These are phyloP conservation scores for Protostelium mycophagum DNA, from an alignment of 78 protist genomes.

Conservation along the genomic window DNA sequence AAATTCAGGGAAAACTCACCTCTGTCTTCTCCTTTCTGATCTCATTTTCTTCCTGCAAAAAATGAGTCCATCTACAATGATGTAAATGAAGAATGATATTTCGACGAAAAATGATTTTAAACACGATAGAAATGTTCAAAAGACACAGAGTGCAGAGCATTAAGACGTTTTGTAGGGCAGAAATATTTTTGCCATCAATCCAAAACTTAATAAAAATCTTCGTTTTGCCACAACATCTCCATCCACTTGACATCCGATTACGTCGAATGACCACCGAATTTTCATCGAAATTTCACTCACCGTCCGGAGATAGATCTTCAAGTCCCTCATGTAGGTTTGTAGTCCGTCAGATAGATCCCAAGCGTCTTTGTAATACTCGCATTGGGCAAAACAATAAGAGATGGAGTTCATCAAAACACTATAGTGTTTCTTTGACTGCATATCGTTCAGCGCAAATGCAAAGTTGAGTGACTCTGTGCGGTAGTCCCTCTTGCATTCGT, in stretches of 20 bases:
- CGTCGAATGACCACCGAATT: not conserved
- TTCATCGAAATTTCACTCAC: not conserved
- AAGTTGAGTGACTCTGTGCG: not conserved
- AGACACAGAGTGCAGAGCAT: too few relatives aligned
- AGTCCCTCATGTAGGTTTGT: not conserved
- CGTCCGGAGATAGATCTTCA: not conserved
- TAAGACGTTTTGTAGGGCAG: too few relatives aligned
- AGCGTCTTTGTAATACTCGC: not conserved
- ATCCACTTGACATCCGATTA: not conserved
- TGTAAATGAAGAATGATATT: too few relatives aligned
- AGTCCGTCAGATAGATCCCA: not conserved
- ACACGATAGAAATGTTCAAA: too few relatives aligned
- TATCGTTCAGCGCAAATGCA: not conserved
- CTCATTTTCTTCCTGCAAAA: not conserved
- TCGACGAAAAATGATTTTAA: too few relatives aligned
- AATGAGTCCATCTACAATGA: too few relatives aligned
- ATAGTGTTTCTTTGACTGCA: not conserved
- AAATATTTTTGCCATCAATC: too few relatives aligned
- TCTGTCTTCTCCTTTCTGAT: not conserved
- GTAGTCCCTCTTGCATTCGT: not conserved
- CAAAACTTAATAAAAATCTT: too few relatives aligned
- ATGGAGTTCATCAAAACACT: not conserved
- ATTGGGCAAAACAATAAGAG: not conserved
- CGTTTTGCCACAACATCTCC: not conserved
- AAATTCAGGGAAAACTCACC: too few relatives aligned